Evolutionary conservation across 2,329 filamentous ascomycete genomes (phyloP).

Genomic region (Pseudogymnoascus sp.): DNA sequence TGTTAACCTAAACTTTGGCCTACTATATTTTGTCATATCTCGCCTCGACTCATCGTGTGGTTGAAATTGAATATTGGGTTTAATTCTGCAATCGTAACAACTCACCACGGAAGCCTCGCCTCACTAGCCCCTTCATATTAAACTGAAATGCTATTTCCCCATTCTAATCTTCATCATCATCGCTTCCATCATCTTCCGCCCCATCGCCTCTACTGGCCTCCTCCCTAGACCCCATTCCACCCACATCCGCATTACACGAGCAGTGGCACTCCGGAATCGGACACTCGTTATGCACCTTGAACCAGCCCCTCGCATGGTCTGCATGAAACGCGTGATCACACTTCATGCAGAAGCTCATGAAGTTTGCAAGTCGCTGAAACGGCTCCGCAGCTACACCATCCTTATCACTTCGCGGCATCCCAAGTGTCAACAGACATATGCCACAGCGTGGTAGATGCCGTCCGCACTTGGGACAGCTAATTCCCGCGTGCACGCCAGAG

Average conservation of each 20-base stretch:
- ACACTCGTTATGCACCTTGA: conserved; percentile 55
- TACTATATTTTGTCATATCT: neutral
- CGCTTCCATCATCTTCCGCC: neutral
- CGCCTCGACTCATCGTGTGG: neutral
- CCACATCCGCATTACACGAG: conserved; percentile 35
- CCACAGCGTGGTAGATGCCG: conserved; percentile 60
- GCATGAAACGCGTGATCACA: conserved; percentile 62
- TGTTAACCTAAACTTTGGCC: neutral
- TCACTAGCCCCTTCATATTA: neutral
- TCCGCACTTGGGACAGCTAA: conserved; percentile 59
- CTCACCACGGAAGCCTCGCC: neutral
- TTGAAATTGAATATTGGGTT: neutral
- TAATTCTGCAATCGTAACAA: neutral
- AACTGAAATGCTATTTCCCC: neutral
- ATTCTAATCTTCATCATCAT: neutral
- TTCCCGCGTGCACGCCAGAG: conserved; percentile 50
- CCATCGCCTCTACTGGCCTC: neutral
- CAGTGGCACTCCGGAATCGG: conserved; percentile 62
- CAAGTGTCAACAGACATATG: conserved; percentile 59
- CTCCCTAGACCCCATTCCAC: neutral
- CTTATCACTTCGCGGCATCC: conserved; percentile 52
- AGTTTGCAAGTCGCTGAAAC: conserved; percentile 43
- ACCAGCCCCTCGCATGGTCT: conserved; percentile 61
- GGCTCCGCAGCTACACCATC: conserved; percentile 34
- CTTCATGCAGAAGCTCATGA: conserved; percentile 61